Conservation (phyloP, 2,329 filamentous ascomycete species). For the Exophiala xenobiotica region DNA sequence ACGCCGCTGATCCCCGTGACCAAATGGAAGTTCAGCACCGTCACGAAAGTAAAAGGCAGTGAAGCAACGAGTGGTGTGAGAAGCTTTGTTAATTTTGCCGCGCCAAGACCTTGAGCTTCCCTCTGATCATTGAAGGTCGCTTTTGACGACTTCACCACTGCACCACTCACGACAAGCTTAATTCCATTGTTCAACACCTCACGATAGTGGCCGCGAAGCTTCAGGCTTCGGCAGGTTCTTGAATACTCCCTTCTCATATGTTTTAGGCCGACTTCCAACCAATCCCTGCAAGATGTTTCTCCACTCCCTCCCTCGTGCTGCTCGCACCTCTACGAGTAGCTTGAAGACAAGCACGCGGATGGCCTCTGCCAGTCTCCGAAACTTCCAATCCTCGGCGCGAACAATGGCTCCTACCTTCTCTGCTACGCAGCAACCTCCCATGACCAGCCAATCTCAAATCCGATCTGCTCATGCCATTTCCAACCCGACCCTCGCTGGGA, state of each 20-base stretch:
- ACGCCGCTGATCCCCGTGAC: too few species aligned
- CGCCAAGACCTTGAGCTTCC: constrained; percentile 23
- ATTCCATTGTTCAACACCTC: constrained; percentile 9
- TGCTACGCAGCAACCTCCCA: constrained; percentile 38
- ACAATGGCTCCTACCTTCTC: constrained; percentile 40
- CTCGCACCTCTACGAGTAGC: constrained; percentile 43
- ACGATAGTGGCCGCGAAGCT: constrained; percentile 26
- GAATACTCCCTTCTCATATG: constrained; percentile 19
- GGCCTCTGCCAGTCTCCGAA: constrained; percentile 22
- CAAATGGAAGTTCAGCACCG: too few species aligned
- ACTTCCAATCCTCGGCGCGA: constrained; percentile 34
- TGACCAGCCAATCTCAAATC: constrained; percentile 40
- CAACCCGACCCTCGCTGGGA: constrained; percentile 95
- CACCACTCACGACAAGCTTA: constrained; percentile 11
- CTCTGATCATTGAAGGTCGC: constrained; percentile 19
- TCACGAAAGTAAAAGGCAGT: neutral
- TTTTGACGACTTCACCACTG: constrained; percentile 13
- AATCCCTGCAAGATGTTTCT: constrained; percentile 42
- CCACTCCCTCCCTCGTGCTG: constrained; percentile 47
- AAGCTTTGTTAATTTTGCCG: constrained; percentile 14
- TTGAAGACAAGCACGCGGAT: constrained; percentile 33
- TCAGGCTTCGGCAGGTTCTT: constrained; percentile 24
- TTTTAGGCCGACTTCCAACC: constrained; percentile 15
- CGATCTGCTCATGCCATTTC: constrained; percentile 87
- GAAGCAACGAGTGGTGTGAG: constrained; percentile 16